These are phyloP conservation scores for Colletotrichum musae DNA, from an alignment of 2,329 filamentous ascomycete species.

Conservation along the genomic window DNA sequence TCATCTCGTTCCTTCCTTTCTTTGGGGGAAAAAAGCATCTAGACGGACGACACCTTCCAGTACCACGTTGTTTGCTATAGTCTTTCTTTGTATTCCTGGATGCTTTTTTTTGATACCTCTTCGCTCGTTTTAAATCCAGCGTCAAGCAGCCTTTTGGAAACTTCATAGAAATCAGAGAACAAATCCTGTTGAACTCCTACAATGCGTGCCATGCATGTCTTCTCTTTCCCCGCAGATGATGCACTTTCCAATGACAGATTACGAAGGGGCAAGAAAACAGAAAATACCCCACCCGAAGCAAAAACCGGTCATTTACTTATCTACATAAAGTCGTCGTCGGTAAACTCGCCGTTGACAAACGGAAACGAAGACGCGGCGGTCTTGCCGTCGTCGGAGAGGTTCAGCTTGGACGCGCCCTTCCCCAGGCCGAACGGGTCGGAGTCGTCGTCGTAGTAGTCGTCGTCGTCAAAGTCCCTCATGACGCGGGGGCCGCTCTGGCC, in stretches of 20 bases:
- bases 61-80: too few relatives aligned
- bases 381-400: constrained; percentile 45
- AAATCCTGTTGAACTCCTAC: too few relatives aligned
- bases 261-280: background rate
- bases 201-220: too few relatives aligned
- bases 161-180: too few relatives aligned
- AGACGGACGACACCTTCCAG: too few relatives aligned
- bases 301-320: constrained; percentile 1
- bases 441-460: constrained; percentile 23
- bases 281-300: background rate
- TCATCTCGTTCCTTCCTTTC: constrained; percentile 3
- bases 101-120: too few relatives aligned
- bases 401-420: constrained; percentile 59
- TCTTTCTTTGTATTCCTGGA: too few relatives aligned
- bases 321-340: constrained; percentile 64
- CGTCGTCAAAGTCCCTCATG: too few relatives aligned
- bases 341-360: constrained; percentile 46
- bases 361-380: constrained; percentile 38
- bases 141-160: too few relatives aligned
- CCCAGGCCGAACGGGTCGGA: constrained; percentile 56
- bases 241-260: too few relatives aligned
- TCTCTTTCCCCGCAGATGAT: too few relatives aligned
- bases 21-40: background rate
- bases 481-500: constrained; percentile 25
- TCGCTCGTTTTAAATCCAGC: too few relatives aligned